Conservation (phyloP, 129 eudicot genomes). For the Lactuca sativa region DNA sequence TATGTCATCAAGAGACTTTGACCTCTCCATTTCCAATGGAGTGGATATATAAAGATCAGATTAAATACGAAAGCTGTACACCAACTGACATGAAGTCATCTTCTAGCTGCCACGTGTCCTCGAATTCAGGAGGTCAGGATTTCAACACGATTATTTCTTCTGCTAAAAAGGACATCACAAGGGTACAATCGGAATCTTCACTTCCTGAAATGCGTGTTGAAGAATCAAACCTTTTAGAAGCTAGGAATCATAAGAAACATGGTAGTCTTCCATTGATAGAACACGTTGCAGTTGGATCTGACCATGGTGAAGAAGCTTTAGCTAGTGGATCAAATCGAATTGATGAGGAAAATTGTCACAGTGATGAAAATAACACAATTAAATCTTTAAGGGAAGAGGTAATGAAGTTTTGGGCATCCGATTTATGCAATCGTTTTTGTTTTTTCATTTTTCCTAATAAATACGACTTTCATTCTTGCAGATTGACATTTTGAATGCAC, state of each 20-base stretch:
- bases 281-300: conserved; percentile 21
- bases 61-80: conserved; percentile 32
- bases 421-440: conserved; percentile 10
- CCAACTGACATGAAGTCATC: conserved; percentile 30
- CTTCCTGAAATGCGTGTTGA: conserved; percentile 24
- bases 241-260: conserved; percentile 29
- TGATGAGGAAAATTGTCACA: conserved; percentile 29
- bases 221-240: conserved; percentile 18
- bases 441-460: conserved; percentile 1
- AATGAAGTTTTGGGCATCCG: not conserved
- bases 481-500: conserved; percentile 56
- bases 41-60: conserved; percentile 54
- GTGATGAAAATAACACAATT: conserved; percentile 41
- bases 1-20: conserved; percentile 91
- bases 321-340: conserved; percentile 21
- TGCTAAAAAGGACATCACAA: conserved; percentile 9
- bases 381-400: conserved; percentile 69
- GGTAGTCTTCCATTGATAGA: conserved; percentile 20
- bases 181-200: conserved; percentile 12
- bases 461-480: conserved; percentile 22
- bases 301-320: conserved; percentile 33
- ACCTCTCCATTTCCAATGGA: conserved; percentile 87
- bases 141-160: conserved; percentile 27
- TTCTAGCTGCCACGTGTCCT: conserved; percentile 14
- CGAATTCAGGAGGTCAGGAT: conserved; percentile 23